These are phyloP conservation scores for Neurospora sp. DNA, from an alignment of 2,329 filamentous ascomycete species.

Conservation along the genomic window DNA sequence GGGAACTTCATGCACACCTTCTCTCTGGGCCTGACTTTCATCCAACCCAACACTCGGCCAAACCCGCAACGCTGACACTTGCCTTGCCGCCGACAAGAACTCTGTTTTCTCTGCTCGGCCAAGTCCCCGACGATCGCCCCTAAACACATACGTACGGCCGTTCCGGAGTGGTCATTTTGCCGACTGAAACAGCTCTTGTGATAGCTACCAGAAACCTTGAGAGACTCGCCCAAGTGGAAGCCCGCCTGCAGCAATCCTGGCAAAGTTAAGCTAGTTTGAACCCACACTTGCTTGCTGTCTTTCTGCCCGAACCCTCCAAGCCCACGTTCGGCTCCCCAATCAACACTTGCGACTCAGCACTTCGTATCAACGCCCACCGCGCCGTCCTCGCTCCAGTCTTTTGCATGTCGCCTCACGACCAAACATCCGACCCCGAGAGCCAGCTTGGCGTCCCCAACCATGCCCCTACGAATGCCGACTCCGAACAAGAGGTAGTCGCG, in stretches of 20 bases:
- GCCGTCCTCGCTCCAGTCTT: background rate
- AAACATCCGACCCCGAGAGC: conserved; percentile 11
- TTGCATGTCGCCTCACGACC: conserved; percentile 21
- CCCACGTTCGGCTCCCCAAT: background rate
- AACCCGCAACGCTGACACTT: background rate
- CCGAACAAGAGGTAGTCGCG: conserved; percentile 6
- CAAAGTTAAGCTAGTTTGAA: background rate
- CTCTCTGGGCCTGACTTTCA: background rate
- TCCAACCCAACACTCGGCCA: background rate
- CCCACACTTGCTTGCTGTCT: background rate
- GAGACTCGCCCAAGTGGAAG: background rate
- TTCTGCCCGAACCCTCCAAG: background rate
- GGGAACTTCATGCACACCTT: background rate
- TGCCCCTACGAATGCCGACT: conserved; percentile 1
- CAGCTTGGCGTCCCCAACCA: conserved; percentile 11
- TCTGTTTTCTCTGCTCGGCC: background rate
- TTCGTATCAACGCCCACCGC: background rate
- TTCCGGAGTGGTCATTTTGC: background rate
- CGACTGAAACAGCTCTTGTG: background rate
- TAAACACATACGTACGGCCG: background rate
- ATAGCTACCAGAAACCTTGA: background rate
- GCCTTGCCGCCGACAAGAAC: background rate
- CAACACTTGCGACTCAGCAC: background rate
- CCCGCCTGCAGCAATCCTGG: background rate
- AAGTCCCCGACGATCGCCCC: background rate